Conservation (phyloP, 345 rosid species). For the Lagerstroemia speciosa region DNA sequence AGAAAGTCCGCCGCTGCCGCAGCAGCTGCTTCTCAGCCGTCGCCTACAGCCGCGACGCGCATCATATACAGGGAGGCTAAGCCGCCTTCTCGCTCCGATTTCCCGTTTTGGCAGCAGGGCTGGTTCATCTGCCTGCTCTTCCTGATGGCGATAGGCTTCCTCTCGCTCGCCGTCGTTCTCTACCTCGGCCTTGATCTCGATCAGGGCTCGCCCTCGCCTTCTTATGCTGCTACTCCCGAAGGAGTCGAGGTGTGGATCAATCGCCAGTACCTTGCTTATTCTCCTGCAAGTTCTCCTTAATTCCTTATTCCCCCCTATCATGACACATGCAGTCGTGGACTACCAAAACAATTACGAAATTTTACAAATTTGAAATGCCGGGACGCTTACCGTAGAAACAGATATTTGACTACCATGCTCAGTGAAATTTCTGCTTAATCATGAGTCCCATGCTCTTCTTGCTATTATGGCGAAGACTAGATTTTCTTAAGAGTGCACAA, state of each 20-base stretch:
- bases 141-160: slow-evolving; percentile 58
- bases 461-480: not conserved
- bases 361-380: not conserved
- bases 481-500: not conserved
- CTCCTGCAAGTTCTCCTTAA: not conserved
- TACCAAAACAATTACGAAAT: not conserved
- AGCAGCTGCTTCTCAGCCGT: too few relatives aligned
- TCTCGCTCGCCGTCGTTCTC: slow-evolving; percentile 58
- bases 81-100: slow-evolving; percentile 11
- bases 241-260: slow-evolving; percentile 54
- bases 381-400: not conserved
- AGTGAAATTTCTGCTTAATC: not conserved
- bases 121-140: slow-evolving; percentile 75
- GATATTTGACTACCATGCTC: not conserved
- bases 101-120: slow-evolving; percentile 72
- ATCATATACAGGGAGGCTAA: slow-evolving; percentile 20
- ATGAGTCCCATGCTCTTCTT: not conserved
- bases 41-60: slow-evolving; percentile 13
- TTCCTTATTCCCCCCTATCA: not conserved
- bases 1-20: slow-evolving; percentile 35
- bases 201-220: slow-evolving; percentile 33
- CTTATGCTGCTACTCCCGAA: slow-evolving; percentile 53
- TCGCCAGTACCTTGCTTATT: too few relatives aligned
- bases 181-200: slow-evolving; percentile 56
- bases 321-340: too few relatives aligned